phyloP scores from a whole-genome alignment of 495 filamentous ascomycete species.

The Bathelium albidoporum region DNA sequence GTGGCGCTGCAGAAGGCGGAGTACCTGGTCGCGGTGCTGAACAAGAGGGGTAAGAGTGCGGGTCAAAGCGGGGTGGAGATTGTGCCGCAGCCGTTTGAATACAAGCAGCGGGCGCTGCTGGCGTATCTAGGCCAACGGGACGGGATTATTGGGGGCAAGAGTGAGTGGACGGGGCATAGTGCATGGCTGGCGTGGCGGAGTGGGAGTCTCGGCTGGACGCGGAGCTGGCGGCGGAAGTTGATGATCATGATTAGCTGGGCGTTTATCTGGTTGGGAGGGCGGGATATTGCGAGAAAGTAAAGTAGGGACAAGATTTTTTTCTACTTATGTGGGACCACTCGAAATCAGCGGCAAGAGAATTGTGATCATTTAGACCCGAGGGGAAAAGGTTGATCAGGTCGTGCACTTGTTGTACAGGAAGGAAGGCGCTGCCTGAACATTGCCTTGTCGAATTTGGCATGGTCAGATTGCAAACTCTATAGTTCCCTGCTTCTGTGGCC shows the following conservation, averaged over 20 bases:
- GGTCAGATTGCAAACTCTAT: no score
- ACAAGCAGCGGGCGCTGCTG: constrained; percentile 15
- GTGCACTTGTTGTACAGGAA: no score
- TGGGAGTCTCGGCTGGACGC: constrained; percentile 21
- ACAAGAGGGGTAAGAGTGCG: constrained; percentile 1
- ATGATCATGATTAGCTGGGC: constrained; percentile 22
- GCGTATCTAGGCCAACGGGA: constrained; percentile 15
- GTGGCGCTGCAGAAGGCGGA: constrained; percentile 28
- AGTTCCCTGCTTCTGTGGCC: no score
- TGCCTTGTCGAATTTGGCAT: no score
- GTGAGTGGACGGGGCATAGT: constrained; percentile 19
- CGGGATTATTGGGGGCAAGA: constrained; percentile 19
- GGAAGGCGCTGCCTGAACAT: no score
- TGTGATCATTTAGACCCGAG: no score
- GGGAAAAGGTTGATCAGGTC: no score
- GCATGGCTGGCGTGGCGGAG: constrained; percentile 26
- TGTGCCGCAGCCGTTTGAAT: constrained; percentile 9
- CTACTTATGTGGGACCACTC: no score
- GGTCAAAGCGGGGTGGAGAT: neutral
- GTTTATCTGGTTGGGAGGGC: constrained; percentile 17
- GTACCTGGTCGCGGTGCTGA: constrained; percentile 21
- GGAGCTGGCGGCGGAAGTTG: constrained; percentile 21
- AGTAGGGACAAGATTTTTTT: neutral
- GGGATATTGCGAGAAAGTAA: constrained; percentile 4
- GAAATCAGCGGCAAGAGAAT: no score